phyloP scores from a whole-genome alignment of 225 moss, liverwort and hornwort genomes.

The Physcomitrium patens region DNA sequence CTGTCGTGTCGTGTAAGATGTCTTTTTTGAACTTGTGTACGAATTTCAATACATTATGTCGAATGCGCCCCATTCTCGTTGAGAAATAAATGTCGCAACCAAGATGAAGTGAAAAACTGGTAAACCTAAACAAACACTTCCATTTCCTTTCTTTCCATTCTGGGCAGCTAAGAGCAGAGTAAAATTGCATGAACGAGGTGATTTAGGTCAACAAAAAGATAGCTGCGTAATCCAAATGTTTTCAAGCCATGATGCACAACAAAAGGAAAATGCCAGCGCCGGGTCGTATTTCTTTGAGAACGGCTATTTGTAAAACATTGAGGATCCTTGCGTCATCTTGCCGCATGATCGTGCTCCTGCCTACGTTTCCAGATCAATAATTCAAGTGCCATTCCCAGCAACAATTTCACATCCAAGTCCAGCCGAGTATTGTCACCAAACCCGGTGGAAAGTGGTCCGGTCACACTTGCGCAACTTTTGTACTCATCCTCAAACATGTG shows the following conservation, averaged over 20 bases:
- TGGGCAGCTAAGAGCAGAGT: background rate
- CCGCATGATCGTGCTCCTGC: constrained; percentile 5
- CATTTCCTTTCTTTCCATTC: background rate
- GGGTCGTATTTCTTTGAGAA: background rate
- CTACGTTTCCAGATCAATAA: constrained; percentile 31
- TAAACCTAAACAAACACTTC: background rate
- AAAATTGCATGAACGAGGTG: background rate
- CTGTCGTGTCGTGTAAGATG: constrained; percentile 33
- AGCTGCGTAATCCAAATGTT: background rate
- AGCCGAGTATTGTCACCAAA: background rate
- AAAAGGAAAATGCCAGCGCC: background rate
- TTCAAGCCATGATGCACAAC: background rate
- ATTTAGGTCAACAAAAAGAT: too few relatives aligned
- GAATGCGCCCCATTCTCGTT: constrained; percentile 21
- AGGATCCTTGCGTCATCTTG: background rate
- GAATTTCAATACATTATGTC: constrained; percentile 11
- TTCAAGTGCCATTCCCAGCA: constrained; percentile 49
- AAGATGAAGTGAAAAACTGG: background rate
- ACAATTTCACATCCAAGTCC: background rate
- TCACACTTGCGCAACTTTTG: background rate
- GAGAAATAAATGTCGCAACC: constrained; percentile 2
- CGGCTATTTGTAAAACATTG: background rate
- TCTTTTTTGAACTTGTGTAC: constrained; percentile 23
- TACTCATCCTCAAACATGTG: background rate
- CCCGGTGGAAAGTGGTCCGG: constrained; percentile 1